Evolutionary conservation across 768 basidiomycete species (phyloP), one percentile per base, ranked within the genome.

Genomic region (Auriscalpium orientale): DNA sequence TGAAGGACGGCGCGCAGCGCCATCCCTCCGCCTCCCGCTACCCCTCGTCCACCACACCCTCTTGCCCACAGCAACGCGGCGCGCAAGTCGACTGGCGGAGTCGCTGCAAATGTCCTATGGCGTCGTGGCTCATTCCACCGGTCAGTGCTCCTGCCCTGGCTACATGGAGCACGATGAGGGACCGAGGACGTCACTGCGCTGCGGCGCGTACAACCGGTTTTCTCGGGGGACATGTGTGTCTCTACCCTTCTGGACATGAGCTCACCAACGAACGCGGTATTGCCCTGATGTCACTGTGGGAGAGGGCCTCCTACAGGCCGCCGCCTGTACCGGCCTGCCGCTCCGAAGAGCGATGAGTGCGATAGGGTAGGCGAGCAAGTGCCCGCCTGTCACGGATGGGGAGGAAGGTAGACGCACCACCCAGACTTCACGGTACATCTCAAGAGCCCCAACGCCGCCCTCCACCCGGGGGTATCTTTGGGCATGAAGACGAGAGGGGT

Each of bases 1-100:
- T 84, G 61, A 84, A 84, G 79, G 74, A 75, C 74, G 66, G 49
- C 64, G 60, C 56, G 54, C 56, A 44, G 43, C 52, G 46, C 18
- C 51, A 35, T 21, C 44, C 57, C 49, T 53, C 21, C 56, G 52
- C 37, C 18, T 48, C 55, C 37, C 53, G 56, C 54, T 35, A 62
- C 61, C 53, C 62, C 60, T 53, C 59, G 35, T 61, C 46, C 62
- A 61, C 59, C 62, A 55, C 47, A 50, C 46, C 50, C 58, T 57
- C 33, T 54, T 55, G 59, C 56, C 62, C 65, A 62, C 53, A 43
- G 50, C 40, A 43, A 43, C 40, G 40, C 40, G 18, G 40, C 61
- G 28, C 28, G 28, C 28, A 28, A 28, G 28, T 5, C 28, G 28
- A 28, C 28, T 28, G 28, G 28, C 28, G 28, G 28, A 28, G 28